Evolutionary conservation across 2,329 filamentous ascomycete genomes (phyloP).

Genomic region (Fusarium albosuccineum): DNA sequence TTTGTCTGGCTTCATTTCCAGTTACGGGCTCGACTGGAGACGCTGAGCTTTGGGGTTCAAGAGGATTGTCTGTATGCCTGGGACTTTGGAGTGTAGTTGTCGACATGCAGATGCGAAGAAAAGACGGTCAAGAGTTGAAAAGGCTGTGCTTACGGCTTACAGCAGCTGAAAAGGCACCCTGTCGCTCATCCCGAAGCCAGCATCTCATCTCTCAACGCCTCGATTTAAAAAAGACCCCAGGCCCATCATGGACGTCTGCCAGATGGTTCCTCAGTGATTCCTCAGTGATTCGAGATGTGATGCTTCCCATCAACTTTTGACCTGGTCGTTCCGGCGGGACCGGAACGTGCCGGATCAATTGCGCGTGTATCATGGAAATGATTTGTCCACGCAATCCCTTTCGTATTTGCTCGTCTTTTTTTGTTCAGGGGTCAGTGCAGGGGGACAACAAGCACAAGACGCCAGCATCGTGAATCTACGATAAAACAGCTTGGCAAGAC

Average conservation of each 20-base stretch:
- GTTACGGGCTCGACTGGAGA: background rate
- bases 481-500: background rate
- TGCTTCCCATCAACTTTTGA: background rate
- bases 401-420: background rate
- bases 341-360: constrained; percentile 4
- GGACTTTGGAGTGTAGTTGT: no score
- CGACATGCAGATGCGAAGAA: background rate
- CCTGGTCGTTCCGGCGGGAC: background rate
- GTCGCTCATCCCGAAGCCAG: constrained; percentile 5
- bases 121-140: background rate
- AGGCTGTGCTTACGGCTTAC: constrained; percentile 5
- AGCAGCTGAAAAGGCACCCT: background rate
- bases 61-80: no score
- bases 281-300: no score
- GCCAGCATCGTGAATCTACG: constrained; percentile 2
- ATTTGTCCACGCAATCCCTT: background rate
- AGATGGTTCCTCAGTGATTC: background rate
- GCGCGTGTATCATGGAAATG: background rate
- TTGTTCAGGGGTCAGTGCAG: background rate
- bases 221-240: background rate
- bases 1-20: background rate
- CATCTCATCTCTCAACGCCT: background rate
- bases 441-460: background rate
- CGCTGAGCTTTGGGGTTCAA: no score
- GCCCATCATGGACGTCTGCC: background rate